Conservation (phyloP, 2,329 filamentous ascomycete genomes). For the Phaeoacremonium minimum region DNA sequence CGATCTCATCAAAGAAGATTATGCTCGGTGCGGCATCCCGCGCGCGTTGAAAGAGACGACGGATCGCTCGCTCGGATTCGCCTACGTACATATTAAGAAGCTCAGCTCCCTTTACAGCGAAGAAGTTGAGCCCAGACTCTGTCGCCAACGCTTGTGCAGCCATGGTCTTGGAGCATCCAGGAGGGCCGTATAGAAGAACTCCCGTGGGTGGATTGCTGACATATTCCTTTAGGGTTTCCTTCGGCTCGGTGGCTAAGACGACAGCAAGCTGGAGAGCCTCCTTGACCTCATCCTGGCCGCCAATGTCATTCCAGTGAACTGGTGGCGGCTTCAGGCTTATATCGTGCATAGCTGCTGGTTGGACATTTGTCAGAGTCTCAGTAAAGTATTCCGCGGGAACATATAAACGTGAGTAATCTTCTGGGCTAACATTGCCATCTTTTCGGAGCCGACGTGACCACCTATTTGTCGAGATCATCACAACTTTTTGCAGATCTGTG, state of each 20-base stretch:
- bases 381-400: conserved; percentile 50
- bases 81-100: conserved; percentile 96
- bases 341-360: conserved; percentile 82
- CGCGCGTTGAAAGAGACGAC: conserved; percentile 82
- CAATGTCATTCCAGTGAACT: conserved; percentile 82
- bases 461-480: conserved; percentile 17
- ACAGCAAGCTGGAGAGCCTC: conserved; percentile 49
- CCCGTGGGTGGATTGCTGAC: conserved; percentile 66
- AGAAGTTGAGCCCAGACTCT: conserved; percentile 87
- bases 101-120: conserved; percentile 90
- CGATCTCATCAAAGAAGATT: conserved; percentile 97
- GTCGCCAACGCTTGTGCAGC: conserved; percentile 88
- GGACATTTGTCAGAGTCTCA: conserved; percentile 62
- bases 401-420: conserved; percentile 15
- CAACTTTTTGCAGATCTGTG: conserved; percentile 62
- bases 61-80: conserved; percentile 82
- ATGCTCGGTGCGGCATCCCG: conserved; percentile 83
- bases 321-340: conserved; percentile 85
- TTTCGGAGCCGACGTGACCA: conserved; percentile 12
- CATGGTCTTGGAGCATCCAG: conserved; percentile 92
- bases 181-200: conserved; percentile 84
- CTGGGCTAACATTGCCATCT: not conserved
- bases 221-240: conserved; percentile 24
- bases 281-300: conserved; percentile 77
- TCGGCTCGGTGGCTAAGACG: conserved; percentile 26